Conservation (phyloP, 345 rosid species). For the Populus pruinosa region DNA sequence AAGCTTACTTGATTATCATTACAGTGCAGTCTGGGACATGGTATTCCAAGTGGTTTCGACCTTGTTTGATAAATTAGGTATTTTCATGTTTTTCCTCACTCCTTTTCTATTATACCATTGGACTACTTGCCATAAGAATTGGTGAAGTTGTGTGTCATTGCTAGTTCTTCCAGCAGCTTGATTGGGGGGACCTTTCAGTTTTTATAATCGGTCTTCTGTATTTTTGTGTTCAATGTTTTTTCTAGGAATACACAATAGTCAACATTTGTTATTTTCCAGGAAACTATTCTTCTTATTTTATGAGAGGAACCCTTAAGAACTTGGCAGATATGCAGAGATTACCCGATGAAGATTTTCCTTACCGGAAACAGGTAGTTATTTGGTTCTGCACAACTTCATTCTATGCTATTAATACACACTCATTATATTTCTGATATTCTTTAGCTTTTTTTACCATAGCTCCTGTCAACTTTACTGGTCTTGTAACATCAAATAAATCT, state of each 20-base stretch:
- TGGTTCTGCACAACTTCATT: neutral
- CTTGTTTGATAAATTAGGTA: conserved; percentile 84
- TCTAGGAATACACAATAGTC: neutral
- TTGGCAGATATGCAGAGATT: conserved; percentile 76
- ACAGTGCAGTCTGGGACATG: conserved; percentile 75
- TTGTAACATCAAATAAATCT: neutral
- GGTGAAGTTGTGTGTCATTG: too few relatives aligned
- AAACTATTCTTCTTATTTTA: conserved; percentile 61
- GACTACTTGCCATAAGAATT: neutral
- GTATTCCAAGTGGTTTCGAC: conserved; percentile 73
- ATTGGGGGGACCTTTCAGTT: neutral
- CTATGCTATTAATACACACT: neutral
- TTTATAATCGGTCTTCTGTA: neutral
- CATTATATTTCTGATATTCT: neutral
- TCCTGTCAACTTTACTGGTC: neutral
- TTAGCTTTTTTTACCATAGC: neutral
- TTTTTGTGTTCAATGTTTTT: conserved; percentile 1
- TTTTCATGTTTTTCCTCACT: neutral
- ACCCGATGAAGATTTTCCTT: conserved; percentile 82
- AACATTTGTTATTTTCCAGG: conserved; percentile 36
- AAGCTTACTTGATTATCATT: conserved; percentile 80
- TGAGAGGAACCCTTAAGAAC: conserved; percentile 72
- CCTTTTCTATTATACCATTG: conserved; percentile 1
- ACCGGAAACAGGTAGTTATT: conserved; percentile 64
- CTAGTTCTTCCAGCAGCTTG: neutral